A percentile compares a stretch with the other conserved stretches of the same genome.
These are phyloP conservation scores for Eucalyptus sideroxylon DNA, from an alignment of 345 rosid species.

Conservation along the genomic window DNA sequence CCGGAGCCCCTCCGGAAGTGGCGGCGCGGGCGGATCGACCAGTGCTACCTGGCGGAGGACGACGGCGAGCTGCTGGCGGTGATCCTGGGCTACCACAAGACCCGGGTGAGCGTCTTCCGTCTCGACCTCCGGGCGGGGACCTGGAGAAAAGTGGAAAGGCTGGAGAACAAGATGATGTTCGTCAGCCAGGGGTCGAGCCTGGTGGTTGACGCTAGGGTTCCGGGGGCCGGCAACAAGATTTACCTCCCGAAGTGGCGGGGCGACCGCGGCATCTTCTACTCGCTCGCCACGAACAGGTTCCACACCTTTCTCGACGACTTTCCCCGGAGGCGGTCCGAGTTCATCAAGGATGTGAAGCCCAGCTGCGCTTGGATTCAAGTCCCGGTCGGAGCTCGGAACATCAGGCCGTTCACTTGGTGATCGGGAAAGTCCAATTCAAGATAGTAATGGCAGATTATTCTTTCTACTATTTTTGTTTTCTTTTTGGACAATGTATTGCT, in stretches of 20 bases:
- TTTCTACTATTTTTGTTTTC: accelerated
- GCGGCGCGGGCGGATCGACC: background rate
- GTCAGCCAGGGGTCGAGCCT: background rate
- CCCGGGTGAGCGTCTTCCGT: background rate
- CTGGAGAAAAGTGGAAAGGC: background rate
- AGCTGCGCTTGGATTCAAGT: background rate
- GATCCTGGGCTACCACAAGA: background rate
- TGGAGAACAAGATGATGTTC: background rate
- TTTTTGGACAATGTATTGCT: no score
- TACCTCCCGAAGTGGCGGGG: background rate
- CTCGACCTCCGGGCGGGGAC: background rate
- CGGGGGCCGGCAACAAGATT: background rate
- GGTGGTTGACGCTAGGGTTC: background rate
- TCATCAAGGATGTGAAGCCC: background rate
- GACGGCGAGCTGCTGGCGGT: background rate
- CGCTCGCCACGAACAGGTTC: background rate
- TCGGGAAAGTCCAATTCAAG: background rate
- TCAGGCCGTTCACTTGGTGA: background rate
- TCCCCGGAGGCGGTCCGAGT: background rate
- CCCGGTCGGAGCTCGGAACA: background rate
- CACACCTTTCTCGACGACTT: background rate
- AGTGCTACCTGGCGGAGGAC: background rate
- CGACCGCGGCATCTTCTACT: background rate
- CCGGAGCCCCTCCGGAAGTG: background rate
- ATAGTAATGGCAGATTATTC: background rate